A percentile compares a stretch with the other conserved stretches of the same genome.
These are phyloP conservation scores for Fraxinus ornus DNA, from an alignment of 305 asterid genomes.

Conservation along the genomic window DNA sequence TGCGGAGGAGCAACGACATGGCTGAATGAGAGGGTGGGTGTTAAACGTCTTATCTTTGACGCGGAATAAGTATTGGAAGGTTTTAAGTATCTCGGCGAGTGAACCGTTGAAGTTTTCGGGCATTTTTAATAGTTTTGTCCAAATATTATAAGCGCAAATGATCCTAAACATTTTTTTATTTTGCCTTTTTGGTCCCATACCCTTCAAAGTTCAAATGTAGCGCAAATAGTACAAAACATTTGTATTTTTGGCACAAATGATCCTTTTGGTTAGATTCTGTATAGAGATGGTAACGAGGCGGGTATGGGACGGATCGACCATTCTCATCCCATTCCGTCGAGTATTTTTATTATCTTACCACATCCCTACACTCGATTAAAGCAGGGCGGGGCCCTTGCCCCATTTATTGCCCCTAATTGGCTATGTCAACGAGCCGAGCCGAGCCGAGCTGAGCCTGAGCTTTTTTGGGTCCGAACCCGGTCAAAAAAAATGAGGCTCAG, in stretches of 20 bases:
- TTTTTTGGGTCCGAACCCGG: too few species aligned
- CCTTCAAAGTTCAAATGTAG: not conserved
- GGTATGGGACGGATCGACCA: too few species aligned
- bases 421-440: too few species aligned
- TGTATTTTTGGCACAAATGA: not conserved
- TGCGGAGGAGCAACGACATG: conserved; percentile 74
- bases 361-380: too few species aligned
- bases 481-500: too few species aligned
- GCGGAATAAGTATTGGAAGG: conserved; percentile 17
- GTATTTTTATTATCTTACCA: too few species aligned
- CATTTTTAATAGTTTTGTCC: not conserved
- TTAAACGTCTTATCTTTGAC: conserved; percentile 31
- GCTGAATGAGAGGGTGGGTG: conserved; percentile 23
- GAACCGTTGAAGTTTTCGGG: not conserved
- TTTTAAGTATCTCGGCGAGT: not conserved
- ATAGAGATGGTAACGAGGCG: too few species aligned
- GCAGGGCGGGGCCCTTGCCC: too few species aligned
- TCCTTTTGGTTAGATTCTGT: not conserved
- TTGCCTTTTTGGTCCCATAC: not conserved
- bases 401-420: too few species aligned
- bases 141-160: not conserved
- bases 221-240: not conserved
- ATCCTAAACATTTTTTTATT: not conserved
- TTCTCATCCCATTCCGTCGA: too few species aligned
- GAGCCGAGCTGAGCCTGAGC: too few species aligned